These are phyloP conservation scores for Mortierella sp. DNA, from an alignment of 371 early-diverging fungal species.

Conservation along the genomic window DNA sequence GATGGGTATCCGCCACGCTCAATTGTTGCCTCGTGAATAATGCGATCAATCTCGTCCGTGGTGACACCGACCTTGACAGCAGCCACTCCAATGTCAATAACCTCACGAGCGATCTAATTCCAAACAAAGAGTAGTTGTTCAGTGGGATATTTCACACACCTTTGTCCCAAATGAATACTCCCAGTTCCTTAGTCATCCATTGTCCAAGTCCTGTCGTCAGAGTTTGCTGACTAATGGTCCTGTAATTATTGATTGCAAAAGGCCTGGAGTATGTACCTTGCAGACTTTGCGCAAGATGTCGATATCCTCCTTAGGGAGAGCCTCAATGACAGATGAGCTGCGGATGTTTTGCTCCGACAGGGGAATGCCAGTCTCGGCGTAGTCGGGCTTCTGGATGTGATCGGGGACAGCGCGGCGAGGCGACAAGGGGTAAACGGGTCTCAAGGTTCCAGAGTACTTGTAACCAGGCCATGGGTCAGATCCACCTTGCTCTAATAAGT, in stretches of 20 bases:
- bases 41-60: slow-evolving; percentile 91
- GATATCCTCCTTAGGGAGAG: slow-evolving; percentile 78
- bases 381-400: slow-evolving; percentile 87
- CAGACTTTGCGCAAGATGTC: slow-evolving; percentile 87
- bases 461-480: slow-evolving; percentile 89
- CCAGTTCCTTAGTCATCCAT: background rate
- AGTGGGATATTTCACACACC: background rate
- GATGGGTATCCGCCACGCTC: slow-evolving; percentile 93
- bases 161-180: background rate
- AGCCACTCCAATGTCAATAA: slow-evolving; percentile 84
- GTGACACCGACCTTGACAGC: slow-evolving; percentile 90
- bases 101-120: slow-evolving; percentile 84
- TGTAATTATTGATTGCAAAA: background rate
- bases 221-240: background rate
- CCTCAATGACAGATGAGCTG: slow-evolving; percentile 76
- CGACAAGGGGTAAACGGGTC: slow-evolving; percentile 91
- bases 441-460: slow-evolving; percentile 84
- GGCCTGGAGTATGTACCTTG: slow-evolving; percentile 58
- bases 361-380: slow-evolving; percentile 82
- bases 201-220: background rate
- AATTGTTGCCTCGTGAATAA: slow-evolving; percentile 90
- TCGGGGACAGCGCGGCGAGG: slow-evolving; percentile 82
- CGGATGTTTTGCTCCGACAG: slow-evolving; percentile 75
- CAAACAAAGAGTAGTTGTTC: background rate
- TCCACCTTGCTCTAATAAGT: slow-evolving; percentile 57